Base-by-base conservation (phyloP, 371 early-diverging fungal genomes). In the Encephalitozoon hellem region DNA sequence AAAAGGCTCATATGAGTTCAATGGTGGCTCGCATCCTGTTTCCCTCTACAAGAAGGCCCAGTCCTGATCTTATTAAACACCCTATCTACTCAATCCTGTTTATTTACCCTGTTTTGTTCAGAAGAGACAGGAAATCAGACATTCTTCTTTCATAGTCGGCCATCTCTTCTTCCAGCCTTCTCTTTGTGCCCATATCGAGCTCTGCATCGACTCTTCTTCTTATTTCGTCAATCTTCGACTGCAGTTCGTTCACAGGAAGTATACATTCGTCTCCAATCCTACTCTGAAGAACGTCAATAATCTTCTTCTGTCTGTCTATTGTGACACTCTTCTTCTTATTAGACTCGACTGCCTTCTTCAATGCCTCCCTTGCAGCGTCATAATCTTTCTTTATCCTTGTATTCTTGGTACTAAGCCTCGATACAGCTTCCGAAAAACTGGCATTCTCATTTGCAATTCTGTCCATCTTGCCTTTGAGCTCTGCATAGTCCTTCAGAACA, bases 201-300 rank as follows among this genome's bases (percentile, higher is more conserved):
- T 82, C 82, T 0, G 59, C 55, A n/a, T 67, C 68, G 9, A 77
- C 45, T 59, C 65, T 49, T 30, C 11, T 28, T 41, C 67, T 49
- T 1, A 82, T 23, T n/a, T 76, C 70, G 4, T 69, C 70, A 4
- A 69, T 74, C 49, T 59, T 76, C 1, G 18, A 25, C 70, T 80
- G 70, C 2, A 82, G 28, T 9, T 73, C 78, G 9, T 65, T 66
- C 30, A 82, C 74, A 28, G 74, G 73, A 65, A 42, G 70, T n/a
- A 59, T 18, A 9, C 12, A 53, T n/a, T 25, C 53, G 1, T 52
- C 59, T 30, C 69, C 45, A 55, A 80, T n/a, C 15, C 77, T 73
- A 1, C 26, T 54, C 43, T 82, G 83, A 21, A 80, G 72, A 39
- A 82, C 32, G 26, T 79, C 76, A 45, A 82, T 74, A 28, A 82